Evolutionary conservation across 2,329 filamentous ascomycete species (phyloP), one percentile per base, ranked within the genome.

Genomic region (Trichoderma sp.): DNA sequence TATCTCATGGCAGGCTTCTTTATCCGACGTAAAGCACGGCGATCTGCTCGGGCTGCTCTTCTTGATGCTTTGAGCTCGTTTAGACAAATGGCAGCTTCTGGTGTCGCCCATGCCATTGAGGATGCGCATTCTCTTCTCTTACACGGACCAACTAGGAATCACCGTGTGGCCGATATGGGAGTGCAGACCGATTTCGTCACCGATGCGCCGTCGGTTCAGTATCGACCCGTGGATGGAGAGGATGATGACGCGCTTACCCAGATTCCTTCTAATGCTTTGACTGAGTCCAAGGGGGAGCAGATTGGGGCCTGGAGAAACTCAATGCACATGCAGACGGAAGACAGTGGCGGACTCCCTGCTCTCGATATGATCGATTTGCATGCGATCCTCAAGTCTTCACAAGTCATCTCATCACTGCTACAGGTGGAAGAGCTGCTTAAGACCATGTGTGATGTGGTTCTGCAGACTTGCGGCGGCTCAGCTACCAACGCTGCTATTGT

Each of bases 291-390:
- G 75, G 88, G 87, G 60, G 88, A 89, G 67, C 84, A 87, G 47
- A 88, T 90, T 78, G 87, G 87, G 56, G 87, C 86, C n/a, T 91
- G 89, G 89, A 85, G 88, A 75, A 88, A 88, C 18, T 86, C 87
- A 12, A 89, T 89, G 82, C 82, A 86, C 65, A 78, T 83, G 61
- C 85, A 87, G 72, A 81, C 86, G 6, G 88, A 89, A 74, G 84
- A 87, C 24, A 88, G 87, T 3, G 88, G 84, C 43, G 90, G 91
- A 12, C 84, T 94, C 72, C 91, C 92, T 53, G 90, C 92, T 32
- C 86, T 95, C 68, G 93, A 95, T 81, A 94, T 95, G 90, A 90
- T 95, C 77, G 93, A 95, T 79, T 81, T 95, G 73, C 91, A 93
- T 56, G 91, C 91, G 28, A 95, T 95, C 72, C 84, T 95, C 15